Conservation (phyloP, 345 rosid genomes). For the Microcos paniculata region DNA sequence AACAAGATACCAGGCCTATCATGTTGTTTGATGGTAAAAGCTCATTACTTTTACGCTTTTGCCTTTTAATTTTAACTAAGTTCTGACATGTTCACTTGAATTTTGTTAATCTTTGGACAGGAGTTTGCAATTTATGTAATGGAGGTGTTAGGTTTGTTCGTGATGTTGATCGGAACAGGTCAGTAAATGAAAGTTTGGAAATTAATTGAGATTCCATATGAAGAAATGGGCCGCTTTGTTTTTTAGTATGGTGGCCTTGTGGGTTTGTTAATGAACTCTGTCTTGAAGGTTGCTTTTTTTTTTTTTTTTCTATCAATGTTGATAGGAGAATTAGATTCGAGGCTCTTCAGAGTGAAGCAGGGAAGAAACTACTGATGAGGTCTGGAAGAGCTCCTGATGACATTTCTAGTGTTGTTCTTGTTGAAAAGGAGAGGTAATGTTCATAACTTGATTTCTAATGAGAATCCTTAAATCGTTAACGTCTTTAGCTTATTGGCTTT, state of each 20-base stretch:
- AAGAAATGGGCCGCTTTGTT: background rate
- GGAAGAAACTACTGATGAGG: constrained; percentile 64
- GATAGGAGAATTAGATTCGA: constrained; percentile 78
- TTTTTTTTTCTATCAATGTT: background rate
- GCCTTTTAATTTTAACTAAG: background rate
- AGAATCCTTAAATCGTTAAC: background rate
- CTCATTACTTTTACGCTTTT: background rate
- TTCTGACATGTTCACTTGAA: background rate
- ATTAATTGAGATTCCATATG: background rate
- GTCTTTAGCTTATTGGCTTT: background rate
- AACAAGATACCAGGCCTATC: constrained; percentile 75
- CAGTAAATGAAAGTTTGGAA: constrained; percentile 1
- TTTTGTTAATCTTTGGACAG: constrained; percentile 24
- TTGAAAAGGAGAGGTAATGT: constrained; percentile 67
- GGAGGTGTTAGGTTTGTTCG: constrained; percentile 86
- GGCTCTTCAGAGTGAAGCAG: constrained; percentile 89
- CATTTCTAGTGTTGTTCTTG: constrained; percentile 88
- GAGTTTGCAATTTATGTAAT: constrained; percentile 88
- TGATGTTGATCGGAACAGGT: constrained; percentile 69
- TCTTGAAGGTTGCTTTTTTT: background rate
- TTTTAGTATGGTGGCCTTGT: background rate
- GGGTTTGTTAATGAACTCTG: background rate
- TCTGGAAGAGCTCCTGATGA: constrained; percentile 97
- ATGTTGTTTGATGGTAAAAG: constrained; percentile 79
- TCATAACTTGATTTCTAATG: background rate